Evolutionary conservation across 2,329 filamentous ascomycete genomes (phyloP).

Genomic region (Venturiaceae sp.): DNA sequence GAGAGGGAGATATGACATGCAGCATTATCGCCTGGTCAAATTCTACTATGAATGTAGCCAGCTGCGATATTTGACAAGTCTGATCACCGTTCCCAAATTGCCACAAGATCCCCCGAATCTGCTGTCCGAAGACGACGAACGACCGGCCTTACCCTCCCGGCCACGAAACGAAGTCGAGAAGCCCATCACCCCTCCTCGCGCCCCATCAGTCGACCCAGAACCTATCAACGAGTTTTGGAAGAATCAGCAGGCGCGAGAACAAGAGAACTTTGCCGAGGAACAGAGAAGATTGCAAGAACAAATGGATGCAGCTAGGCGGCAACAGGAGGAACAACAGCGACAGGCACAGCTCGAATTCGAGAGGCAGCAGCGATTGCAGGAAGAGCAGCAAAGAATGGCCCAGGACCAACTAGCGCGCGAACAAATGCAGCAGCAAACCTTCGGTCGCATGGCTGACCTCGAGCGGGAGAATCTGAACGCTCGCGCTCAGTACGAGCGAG

Average conservation of each 20-base stretch:
- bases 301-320: slow-evolving; percentile 69
- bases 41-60: slow-evolving; percentile 99
- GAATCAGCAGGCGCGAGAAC: slow-evolving; percentile 79
- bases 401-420: slow-evolving; percentile 84
- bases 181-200: slow-evolving; percentile 54
- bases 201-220: slow-evolving; percentile 71
- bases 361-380: slow-evolving; percentile 78
- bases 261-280: slow-evolving; percentile 91
- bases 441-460: slow-evolving; percentile 88
- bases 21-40: slow-evolving; percentile 91
- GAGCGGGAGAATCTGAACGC: slow-evolving; percentile 94
- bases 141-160: slow-evolving; percentile 72
- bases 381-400: slow-evolving; percentile 81
- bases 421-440: slow-evolving; percentile 87
- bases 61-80: slow-evolving; percentile 85
- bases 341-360: slow-evolving; percentile 94
- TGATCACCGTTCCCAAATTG: slow-evolving; percentile 93
- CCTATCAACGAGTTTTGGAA: slow-evolving; percentile 99
- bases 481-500: slow-evolving; percentile 89
- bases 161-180: slow-evolving; percentile 62
- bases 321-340: slow-evolving; percentile 72
- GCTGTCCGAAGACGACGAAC: slow-evolving; percentile 66
- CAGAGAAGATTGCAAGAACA: slow-evolving; percentile 81
- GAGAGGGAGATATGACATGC: slow-evolving; percentile 81
- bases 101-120: slow-evolving; percentile 90